Evolutionary conservation across 2,329 filamentous ascomycete genomes (phyloP).

Genomic region (Trichoderma pleuroti): DNA sequence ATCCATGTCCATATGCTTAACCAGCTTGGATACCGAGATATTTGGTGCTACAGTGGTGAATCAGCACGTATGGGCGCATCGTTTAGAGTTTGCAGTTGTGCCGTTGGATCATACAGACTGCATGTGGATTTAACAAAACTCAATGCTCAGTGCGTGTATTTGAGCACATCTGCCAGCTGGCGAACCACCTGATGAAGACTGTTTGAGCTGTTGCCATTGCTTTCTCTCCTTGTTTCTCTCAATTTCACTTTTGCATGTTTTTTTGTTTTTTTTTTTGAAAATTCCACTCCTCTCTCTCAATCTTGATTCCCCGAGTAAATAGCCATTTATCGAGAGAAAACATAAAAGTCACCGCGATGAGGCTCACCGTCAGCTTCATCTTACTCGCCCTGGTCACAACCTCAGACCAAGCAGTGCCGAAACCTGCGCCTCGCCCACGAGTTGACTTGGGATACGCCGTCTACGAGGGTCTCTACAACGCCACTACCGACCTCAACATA

Average conservation of each 20-base stretch:
- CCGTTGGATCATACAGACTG: not conserved
- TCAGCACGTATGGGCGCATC: not conserved
- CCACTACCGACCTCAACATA: conserved; percentile 38
- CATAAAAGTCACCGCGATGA: not conserved
- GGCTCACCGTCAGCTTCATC: not conserved
- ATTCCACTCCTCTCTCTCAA: not conserved
- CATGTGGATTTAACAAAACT: not conserved
- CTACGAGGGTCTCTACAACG: conserved; percentile 43
- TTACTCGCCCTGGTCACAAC: not conserved
- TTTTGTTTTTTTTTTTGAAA: not conserved
- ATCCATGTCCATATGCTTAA: not conserved
- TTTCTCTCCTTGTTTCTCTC: not conserved
- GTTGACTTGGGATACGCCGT: conserved; percentile 39
- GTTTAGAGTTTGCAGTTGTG: not conserved
- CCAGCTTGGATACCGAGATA: not conserved
- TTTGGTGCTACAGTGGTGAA: not conserved
- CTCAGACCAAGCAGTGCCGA: not conserved
- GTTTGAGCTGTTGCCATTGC: not conserved
- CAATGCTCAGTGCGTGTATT: not conserved
- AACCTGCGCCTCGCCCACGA: not conserved
- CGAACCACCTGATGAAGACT: not conserved
- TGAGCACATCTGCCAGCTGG: not conserved
- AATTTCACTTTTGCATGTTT: not conserved
- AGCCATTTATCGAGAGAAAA: no score
- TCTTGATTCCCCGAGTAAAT: not conserved